phyloP scores from a whole-genome alignment of 2,329 filamentous ascomycete genomes.

The Alternaria metachromatica region DNA sequence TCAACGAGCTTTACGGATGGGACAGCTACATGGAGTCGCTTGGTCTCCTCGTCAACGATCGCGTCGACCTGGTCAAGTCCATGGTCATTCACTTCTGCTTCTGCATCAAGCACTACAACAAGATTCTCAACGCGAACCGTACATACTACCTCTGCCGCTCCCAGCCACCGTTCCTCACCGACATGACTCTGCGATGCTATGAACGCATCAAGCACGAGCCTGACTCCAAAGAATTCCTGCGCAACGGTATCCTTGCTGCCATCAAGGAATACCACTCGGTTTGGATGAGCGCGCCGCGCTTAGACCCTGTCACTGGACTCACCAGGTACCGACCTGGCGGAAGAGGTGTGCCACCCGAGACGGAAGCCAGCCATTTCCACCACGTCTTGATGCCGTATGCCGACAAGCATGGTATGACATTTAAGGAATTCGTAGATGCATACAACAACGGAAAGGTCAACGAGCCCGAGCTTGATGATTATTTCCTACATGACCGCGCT shows the following conservation, averaged over 20 bases:
- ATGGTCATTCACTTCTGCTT: conserved; percentile 99
- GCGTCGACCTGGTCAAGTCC: conserved; percentile 84
- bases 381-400: conserved; percentile 83
- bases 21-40: conserved; percentile 99
- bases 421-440: conserved; percentile 82
- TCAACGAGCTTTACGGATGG: conserved; percentile 99
- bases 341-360: conserved; percentile 87
- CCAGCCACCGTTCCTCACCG: conserved; percentile 94
- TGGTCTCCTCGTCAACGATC: conserved; percentile 83
- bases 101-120: conserved; percentile 97
- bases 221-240: conserved; percentile 80
- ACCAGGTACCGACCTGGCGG: conserved; percentile 87
- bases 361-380: conserved; percentile 84
- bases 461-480: conserved; percentile 91
- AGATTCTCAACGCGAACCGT: conserved; percentile 95
- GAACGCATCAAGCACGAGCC: conserved; percentile 90
- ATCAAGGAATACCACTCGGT: conserved; percentile 97
- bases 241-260: conserved; percentile 80
- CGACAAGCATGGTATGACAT: conserved; percentile 81
- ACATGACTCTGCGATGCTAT: conserved; percentile 94
- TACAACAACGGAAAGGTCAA: conserved; percentile 78
- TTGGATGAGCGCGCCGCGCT: conserved; percentile 76
- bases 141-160: conserved; percentile 95
- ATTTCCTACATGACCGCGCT: conserved; percentile 94
- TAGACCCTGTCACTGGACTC: conserved; percentile 78